Conservation (phyloP, 2,329 filamentous ascomycete genomes). For the Trichoderma sp. region DNA sequence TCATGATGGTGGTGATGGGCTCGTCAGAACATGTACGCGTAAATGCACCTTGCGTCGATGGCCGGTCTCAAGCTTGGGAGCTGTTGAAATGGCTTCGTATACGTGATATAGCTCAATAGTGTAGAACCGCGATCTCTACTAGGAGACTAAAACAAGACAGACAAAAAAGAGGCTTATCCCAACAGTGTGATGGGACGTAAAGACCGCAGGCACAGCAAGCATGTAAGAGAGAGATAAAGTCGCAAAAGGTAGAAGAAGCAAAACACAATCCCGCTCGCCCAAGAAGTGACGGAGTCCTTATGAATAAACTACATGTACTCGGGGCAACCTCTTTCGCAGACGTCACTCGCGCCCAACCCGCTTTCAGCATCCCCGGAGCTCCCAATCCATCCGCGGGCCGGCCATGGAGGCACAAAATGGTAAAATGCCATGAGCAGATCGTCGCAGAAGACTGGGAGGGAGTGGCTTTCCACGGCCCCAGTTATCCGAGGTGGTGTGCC, state of each 20-base stretch:
- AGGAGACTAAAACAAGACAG: not conserved
- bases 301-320: not conserved
- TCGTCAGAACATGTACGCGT: not conserved
- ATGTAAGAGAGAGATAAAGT: not conserved
- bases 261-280: not conserved
- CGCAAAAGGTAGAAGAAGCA: not conserved
- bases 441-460: not conserved
- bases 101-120: not conserved
- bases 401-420: not conserved
- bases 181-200: too few relatives aligned
- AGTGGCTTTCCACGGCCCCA: not conserved
- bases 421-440: not conserved
- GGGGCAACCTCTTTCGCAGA: not conserved
- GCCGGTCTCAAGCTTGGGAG: not conserved
- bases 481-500: not conserved
- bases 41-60: not conserved
- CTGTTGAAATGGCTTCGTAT: not conserved
- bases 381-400: not conserved
- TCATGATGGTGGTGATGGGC: constrained; percentile 1
- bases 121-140: not conserved
- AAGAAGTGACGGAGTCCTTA: not conserved
- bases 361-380: not conserved
- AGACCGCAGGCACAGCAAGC: not conserved
- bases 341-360: not conserved
- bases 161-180: not conserved